Evolutionary conservation across 495 filamentous ascomycete genomes (phyloP), one percentile per base, ranked within the genome.

Genomic region (Durotheca rogersii): DNA sequence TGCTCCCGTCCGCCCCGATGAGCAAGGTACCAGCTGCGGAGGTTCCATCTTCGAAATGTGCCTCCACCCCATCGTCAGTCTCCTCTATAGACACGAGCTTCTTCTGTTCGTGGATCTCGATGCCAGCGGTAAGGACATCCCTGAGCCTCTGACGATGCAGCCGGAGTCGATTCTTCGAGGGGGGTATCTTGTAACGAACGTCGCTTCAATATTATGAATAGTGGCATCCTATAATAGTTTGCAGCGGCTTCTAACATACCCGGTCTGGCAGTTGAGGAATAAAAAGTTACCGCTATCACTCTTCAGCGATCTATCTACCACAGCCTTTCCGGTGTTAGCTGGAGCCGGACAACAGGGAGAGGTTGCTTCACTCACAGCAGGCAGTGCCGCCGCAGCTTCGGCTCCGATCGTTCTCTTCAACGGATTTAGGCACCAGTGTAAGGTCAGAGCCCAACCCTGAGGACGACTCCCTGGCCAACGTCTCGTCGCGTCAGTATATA

Each of bases 1-100:
- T 69, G 18, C 68, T 62, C 5, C 83, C 83, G 59, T 86, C 83
- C 44, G 70, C 72, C 25, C 74, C 82, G 34, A 85, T 56, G 9
- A 86, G 58, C 1, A 85, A 60, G 0, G 62, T 61, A 0, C 82
- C 83, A 2, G 59, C 66, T 10, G 51, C 72, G 0, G 57, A 66
- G 3, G 71, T 69, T 7, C 74, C 76, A 52, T 85, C 82, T 9
- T 67, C 65, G 48, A 85, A 84, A 19, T 66, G 58, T 3, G 67
- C 76, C 3, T 61, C 73, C 36, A 81, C 71, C 1, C 56, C 62
- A 3, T 65, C 54, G 1, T 53, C 48, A 0, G 54, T 57, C 2
- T 54, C 60, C 16, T 77, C 67, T 18, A 79, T 62, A 3, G 47
- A 56, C n/a, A 34, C 25, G 19, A 81, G 45, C 3, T 48, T 63